These are phyloP conservation scores for Apophysomyces variabilis DNA, from an alignment of 371 early-diverging fungal species.

Conservation along the genomic window DNA sequence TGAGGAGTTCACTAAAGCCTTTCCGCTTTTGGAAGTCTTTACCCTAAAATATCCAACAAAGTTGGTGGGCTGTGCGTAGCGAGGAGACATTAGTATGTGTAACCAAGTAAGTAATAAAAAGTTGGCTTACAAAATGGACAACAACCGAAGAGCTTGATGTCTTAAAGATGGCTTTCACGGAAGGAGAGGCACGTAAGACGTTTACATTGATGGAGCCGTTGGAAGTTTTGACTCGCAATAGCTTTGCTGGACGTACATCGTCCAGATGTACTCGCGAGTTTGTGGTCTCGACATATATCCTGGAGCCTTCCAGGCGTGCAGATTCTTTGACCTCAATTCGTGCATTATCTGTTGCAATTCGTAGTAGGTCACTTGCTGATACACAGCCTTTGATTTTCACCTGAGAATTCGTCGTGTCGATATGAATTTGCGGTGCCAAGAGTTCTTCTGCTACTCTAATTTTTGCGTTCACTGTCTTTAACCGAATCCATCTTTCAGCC, in stretches of 20 bases:
- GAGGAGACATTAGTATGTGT: no score
- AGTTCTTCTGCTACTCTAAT: neutral
- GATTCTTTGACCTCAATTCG: neutral
- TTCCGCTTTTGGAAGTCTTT: neutral
- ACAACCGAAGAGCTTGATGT: neutral
- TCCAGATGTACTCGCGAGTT: neutral
- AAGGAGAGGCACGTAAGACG: neutral
- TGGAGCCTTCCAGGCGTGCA: neutral
- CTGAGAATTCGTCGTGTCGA: neutral
- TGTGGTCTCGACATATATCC: neutral
- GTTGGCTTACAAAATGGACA: neutral
- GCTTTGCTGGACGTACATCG: neutral
- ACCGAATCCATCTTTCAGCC: neutral
- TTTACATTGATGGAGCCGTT: neutral
- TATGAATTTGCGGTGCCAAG: neutral
- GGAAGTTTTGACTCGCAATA: neutral
- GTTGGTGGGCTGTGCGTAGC: neutral
- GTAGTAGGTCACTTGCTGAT: neutral
- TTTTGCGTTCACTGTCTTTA: neutral
- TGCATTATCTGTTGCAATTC: neutral
- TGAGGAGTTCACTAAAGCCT: slow-evolving; percentile 1
- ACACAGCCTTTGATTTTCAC: neutral
- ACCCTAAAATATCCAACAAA: neutral
- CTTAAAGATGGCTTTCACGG: neutral
- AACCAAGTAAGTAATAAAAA: neutral